Conservation (phyloP, 2,329 filamentous ascomycete species). For the Botryosphaeria agaves region DNA sequence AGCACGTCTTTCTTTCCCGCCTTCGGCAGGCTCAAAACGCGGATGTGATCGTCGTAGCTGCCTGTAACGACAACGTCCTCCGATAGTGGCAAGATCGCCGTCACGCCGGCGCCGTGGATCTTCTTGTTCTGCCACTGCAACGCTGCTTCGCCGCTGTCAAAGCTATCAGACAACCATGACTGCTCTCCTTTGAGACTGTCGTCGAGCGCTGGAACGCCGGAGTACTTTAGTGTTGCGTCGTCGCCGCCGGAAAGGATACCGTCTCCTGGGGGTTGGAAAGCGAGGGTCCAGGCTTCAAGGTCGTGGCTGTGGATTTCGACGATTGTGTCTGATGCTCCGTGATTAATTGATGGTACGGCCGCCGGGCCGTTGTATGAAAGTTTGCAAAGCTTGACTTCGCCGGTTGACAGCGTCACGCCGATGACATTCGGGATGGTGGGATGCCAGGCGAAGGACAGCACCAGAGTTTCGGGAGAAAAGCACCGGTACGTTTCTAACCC, state of each 20-base stretch:
- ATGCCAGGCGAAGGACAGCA: slow-evolving; percentile 61
- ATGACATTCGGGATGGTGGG: slow-evolving; percentile 37
- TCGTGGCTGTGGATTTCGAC: slow-evolving; percentile 20
- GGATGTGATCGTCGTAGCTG: slow-evolving; percentile 75
- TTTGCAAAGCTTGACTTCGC: slow-evolving; percentile 31
- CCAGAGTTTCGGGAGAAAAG: slow-evolving; percentile 41
- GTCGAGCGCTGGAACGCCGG: not conserved
- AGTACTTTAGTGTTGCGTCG: slow-evolving; percentile 42
- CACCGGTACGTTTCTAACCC: slow-evolving; percentile 27
- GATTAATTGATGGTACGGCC: not conserved
- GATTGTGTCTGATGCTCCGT: not conserved
- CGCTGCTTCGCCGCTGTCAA: slow-evolving; percentile 1
- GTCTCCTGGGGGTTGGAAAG: slow-evolving; percentile 33
- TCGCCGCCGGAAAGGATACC: slow-evolving; percentile 57
- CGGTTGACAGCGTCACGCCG: slow-evolving; percentile 55
- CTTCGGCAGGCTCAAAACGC: slow-evolving; percentile 40
- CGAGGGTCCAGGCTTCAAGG: slow-evolving; percentile 60
- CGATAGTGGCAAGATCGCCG: slow-evolving; percentile 58
- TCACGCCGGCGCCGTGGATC: slow-evolving; percentile 68
- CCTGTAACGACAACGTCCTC: slow-evolving; percentile 51
- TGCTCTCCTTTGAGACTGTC: not conserved
- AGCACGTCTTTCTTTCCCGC: slow-evolving; percentile 24
- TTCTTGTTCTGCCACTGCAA: slow-evolving; percentile 30
- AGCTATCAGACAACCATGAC: not conserved
- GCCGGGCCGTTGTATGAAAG: slow-evolving; percentile 20